Conservation (phyloP, 495 filamentous ascomycete species). For the Thermothielavioides terrestris region DNA sequence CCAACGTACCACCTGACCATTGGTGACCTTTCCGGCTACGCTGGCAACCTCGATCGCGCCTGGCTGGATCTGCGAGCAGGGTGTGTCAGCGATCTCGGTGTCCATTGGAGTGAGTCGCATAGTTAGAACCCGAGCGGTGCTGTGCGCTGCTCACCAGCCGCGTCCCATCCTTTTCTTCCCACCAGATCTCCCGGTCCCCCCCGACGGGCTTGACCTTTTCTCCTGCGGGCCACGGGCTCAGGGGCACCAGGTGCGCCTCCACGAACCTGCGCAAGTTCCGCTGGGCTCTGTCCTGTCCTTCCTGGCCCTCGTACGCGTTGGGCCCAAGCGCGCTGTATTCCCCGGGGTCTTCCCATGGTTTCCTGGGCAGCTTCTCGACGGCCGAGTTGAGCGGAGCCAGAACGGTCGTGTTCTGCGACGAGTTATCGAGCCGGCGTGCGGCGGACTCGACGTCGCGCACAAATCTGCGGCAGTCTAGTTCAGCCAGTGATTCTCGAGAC, state of each 20-base stretch:
- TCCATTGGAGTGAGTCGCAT: too few relatives aligned
- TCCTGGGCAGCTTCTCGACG: constrained; percentile 69
- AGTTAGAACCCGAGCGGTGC: constrained; percentile 19
- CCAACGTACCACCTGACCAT: constrained; percentile 60
- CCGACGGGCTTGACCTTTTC: constrained; percentile 65
- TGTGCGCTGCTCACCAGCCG: constrained; percentile 47
- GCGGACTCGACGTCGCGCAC: constrained; percentile 71
- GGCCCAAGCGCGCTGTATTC: constrained; percentile 68
- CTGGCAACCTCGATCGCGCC: constrained; percentile 64
- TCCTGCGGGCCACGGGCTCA: constrained; percentile 70
- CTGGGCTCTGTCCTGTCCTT: constrained; percentile 71
- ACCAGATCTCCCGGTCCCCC: constrained; percentile 60
- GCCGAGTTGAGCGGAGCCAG: constrained; percentile 80
- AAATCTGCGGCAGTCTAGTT: constrained; percentile 32
- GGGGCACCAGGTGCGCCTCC: constrained; percentile 72
- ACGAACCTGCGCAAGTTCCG: constrained; percentile 76
- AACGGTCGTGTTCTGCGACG: constrained; percentile 69
- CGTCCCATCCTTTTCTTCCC: constrained; percentile 63
- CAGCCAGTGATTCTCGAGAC: not conserved
- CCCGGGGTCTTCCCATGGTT: constrained; percentile 86
- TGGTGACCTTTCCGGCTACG: constrained; percentile 63
- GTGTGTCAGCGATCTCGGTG: not conserved
- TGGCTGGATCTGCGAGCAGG: constrained; percentile 64
- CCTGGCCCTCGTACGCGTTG: constrained; percentile 70
- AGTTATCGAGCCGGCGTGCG: constrained; percentile 60